phyloP scores from a whole-genome alignment of 345 rosid genomes.

The Salix purpurea region DNA sequence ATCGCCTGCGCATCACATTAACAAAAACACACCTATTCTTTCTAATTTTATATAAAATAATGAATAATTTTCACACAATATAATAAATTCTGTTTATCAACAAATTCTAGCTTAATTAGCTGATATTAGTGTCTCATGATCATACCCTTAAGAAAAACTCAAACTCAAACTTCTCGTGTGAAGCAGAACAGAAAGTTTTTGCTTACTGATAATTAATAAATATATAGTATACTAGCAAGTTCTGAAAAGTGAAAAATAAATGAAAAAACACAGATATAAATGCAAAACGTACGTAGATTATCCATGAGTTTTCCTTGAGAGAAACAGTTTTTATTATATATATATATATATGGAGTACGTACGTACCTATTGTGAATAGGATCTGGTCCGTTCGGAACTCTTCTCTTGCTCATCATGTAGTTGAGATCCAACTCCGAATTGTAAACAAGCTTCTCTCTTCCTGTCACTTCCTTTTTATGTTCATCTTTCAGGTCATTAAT shows the following conservation, averaged over 20 bases:
- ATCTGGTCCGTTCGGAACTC: constrained; percentile 92
- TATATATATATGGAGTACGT: neutral
- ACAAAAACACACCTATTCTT: no score
- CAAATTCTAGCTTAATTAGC: no score
- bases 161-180: no score
- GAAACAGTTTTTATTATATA: no score
- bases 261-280: neutral
- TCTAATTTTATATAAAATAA: no score
- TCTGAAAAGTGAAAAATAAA: neutral
- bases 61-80: no score
- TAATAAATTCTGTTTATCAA: no score
- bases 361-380: constrained; percentile 93
- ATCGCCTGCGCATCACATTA: no score
- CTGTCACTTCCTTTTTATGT: neutral
- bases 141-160: no score
- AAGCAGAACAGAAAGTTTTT: neutral
- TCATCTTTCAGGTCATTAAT: constrained; percentile 5
- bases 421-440: constrained; percentile 40
- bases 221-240: neutral
- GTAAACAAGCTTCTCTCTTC: constrained; percentile 24
- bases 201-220: neutral
- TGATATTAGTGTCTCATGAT: no score
- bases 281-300: neutral
- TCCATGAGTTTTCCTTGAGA: neutral
- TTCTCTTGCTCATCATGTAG: constrained; percentile 64